Evolutionary conservation across 768 basidiomycete genomes (phyloP).

Genomic region (Lyophyllum semitale): DNA sequence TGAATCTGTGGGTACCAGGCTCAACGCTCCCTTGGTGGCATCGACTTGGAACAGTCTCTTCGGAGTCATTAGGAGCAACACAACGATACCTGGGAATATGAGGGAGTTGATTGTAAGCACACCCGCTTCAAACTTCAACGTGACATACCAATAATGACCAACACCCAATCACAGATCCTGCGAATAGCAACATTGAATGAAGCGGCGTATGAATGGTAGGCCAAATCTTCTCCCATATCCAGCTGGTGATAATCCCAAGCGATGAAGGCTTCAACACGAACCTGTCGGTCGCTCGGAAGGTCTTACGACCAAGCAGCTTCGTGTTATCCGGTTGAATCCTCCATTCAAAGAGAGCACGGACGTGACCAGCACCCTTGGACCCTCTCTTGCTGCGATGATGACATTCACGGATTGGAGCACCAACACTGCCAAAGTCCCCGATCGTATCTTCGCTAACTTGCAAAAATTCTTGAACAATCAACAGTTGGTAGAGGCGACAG

Average conservation of each 20-base stretch:
- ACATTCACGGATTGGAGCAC: conserved; percentile 30
- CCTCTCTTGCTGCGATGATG: conserved; percentile 25
- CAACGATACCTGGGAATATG: conserved; percentile 31
- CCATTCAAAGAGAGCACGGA: conserved; percentile 13
- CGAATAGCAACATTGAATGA: conserved; percentile 28
- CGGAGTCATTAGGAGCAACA: conserved; percentile 29
- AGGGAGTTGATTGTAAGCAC: conserved; percentile 35
- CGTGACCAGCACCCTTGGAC: conserved; percentile 18
- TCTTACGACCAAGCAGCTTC: conserved; percentile 28
- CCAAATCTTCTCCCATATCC: not conserved
- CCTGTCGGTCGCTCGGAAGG: conserved; percentile 32
- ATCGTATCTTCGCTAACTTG: conserved; percentile 22
- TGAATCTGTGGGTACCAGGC: conserved; percentile 12
- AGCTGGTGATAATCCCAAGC: not conserved
- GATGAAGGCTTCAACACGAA: conserved; percentile 31
- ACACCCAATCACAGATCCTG: conserved; percentile 27
- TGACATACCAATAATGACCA: not conserved
- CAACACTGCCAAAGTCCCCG: conserved; percentile 23
- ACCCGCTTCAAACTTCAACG: not conserved
- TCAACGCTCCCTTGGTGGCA: conserved; percentile 30
- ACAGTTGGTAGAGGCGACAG: conserved; percentile 29
- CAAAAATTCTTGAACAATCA: conserved; percentile 22
- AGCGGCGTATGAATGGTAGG: conserved; percentile 31
- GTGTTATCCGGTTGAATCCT: conserved; percentile 24
- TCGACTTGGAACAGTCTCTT: conserved; percentile 36